Base-by-base conservation (phyloP, 2,329 filamentous ascomycete species). In the Colletotrichum incanum region DNA sequence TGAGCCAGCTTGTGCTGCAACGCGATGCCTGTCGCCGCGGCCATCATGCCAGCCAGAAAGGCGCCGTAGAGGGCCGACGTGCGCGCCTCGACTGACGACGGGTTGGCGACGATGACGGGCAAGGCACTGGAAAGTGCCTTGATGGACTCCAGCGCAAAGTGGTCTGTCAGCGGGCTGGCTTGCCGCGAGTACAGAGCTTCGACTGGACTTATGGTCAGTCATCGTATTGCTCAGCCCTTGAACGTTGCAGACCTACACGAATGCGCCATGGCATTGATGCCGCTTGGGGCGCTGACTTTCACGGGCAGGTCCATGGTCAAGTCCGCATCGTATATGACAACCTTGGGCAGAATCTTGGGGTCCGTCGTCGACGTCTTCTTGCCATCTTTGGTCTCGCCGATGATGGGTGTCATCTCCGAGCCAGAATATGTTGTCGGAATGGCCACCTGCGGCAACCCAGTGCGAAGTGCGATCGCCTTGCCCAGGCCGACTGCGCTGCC, bases 401-500 rank as follows among this genome's bases (percentile, higher is more conserved):
- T 39, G 43, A 73, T 69, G n/a, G 88, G 86, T 3, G 88, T 90
- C 86, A 91, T 89, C 76, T 92, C 90, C 71, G 86, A 89, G 16
- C 87, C 88, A 45, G 88, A 88, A 76, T 90, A 90, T 0, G 87
- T 90, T 2, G 89, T 90, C 7, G 89, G 89, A 49, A 91, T 87
- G 75, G 87, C 90, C 54, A 91, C 85, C 76, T 91, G 88, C 26
- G 87, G 87, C 43, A 90, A 81, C 0, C 83, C 84, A 43, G 87
- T 89, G 52, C 86, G 84, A 59, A 87, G 80, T 58, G 84, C 85
- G 64, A 91, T 85, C 1, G 87, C 86, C 74, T 89, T 88, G 2
- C 88, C 88, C 28, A 92, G 79, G 1, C 89, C 89, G 64, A 90
- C 89, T 2, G 90, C 91, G 65, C 88, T 90, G 37, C 89, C 89